Percentiles rank a stretch among this genome's conserved stretches.
Conservation (phyloP, 2,329 filamentous ascomycete species). For the Elsinoe perseae region DNA sequence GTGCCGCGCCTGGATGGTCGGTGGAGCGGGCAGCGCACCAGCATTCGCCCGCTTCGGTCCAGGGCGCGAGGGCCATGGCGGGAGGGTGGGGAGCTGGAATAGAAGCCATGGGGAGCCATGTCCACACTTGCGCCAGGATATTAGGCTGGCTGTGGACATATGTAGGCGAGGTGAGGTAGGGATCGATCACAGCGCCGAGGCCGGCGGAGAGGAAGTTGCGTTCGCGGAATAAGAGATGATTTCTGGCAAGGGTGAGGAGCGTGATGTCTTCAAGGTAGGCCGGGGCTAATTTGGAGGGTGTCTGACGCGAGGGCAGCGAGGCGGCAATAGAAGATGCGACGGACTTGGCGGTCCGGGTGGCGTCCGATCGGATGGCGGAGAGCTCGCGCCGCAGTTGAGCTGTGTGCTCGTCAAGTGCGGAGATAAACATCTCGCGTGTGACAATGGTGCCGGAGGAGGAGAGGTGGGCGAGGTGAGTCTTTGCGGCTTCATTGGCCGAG, state of each 20-base stretch:
- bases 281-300: conserved; percentile 17
- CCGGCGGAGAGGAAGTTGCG: conserved; percentile 63
- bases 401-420: conserved; percentile 18
- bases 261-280: conserved; percentile 24
- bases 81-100: conserved; percentile 34
- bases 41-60: conserved; percentile 76
- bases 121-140: conserved; percentile 14
- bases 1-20: conserved; percentile 47
- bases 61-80: conserved; percentile 54
- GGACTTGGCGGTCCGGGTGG: conserved; percentile 13
- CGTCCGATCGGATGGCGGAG: conserved; percentile 11
- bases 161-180: conserved; percentile 51
- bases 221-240: conserved; percentile 26
- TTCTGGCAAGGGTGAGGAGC: conserved; percentile 26
- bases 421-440: conserved; percentile 19
- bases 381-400: conserved; percentile 18
- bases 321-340: conserved; percentile 5
- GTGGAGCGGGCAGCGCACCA: conserved; percentile 61
- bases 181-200: conserved; percentile 59
- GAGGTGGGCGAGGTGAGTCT: conserved; percentile 18
- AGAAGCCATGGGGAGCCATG: conserved; percentile 21
- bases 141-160: conserved; percentile 28
- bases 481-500: conserved; percentile 26
- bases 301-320: conserved; percentile 9
- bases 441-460: conserved; percentile 19